These are phyloP conservation scores for Acer yangbiense DNA, from an alignment of 345 rosid genomes.

Conservation along the genomic window DNA sequence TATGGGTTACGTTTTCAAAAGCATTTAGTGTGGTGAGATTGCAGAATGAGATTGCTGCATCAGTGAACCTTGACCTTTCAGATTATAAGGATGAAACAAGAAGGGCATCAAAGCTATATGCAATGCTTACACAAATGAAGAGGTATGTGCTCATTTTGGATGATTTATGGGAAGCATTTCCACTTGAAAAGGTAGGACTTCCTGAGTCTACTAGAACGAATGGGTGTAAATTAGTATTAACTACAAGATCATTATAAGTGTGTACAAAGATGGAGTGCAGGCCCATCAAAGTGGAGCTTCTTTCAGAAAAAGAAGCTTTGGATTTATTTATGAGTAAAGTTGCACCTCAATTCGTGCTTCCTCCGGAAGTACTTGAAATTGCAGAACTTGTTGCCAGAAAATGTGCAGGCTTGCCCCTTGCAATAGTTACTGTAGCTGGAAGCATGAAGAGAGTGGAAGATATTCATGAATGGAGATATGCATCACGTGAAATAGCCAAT, in stretches of 20 bases:
- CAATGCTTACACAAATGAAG: too few relatives aligned
- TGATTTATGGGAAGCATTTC: neutral
- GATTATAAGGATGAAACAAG: too few relatives aligned
- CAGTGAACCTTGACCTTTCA: too few relatives aligned
- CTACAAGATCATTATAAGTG: neutral
- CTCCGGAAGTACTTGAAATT: neutral
- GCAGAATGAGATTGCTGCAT: too few relatives aligned
- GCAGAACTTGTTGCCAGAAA: neutral
- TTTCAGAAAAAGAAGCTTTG: neutral
- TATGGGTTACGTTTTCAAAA: too few relatives aligned
- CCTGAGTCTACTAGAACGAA: neutral
- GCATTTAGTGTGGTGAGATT: too few relatives aligned
- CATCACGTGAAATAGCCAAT: neutral
- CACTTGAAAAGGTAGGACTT: neutral
- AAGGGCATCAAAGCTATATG: too few relatives aligned
- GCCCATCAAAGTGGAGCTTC: neutral
- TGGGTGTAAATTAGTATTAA: neutral
- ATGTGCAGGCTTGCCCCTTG: constrained; percentile 7
- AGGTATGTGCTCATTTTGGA: too few relatives aligned
- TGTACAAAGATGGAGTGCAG: neutral
- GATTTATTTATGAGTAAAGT: neutral
- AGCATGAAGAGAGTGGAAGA: constrained; percentile 4
- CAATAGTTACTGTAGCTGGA: neutral
- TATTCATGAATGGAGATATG: neutral
- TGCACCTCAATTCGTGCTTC: neutral